These are phyloP conservation scores for Aspergillus piperis DNA, from an alignment of 2,329 filamentous ascomycete genomes.

Conservation along the genomic window DNA sequence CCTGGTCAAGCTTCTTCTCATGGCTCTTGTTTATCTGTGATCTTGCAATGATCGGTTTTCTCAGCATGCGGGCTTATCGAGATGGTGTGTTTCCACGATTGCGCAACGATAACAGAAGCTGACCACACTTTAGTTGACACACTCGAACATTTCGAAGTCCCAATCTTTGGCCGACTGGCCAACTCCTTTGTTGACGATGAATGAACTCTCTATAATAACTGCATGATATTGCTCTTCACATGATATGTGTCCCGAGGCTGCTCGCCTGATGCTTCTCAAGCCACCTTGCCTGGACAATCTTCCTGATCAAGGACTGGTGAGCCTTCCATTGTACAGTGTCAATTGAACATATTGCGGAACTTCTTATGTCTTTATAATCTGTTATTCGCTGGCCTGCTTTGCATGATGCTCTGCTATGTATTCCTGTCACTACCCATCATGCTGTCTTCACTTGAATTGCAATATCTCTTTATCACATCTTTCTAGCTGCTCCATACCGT, in stretches of 20 bases:
- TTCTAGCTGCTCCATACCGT: not conserved
- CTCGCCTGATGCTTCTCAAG: not conserved
- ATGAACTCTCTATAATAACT: slow-evolving; percentile 33
- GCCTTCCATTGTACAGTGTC: slow-evolving; percentile 6
- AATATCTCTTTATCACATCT: not conserved
- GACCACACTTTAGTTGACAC: slow-evolving; percentile 56
- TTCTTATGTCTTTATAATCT: not conserved
- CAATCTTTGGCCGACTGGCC: slow-evolving; percentile 80
- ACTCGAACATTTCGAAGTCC: slow-evolving; percentile 74
- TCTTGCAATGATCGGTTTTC: slow-evolving; percentile 70
- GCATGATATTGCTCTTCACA: not conserved
- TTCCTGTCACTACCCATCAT: not conserved
- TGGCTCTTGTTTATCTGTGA: slow-evolving; percentile 81
- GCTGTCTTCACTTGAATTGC: not conserved
- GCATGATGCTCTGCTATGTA: not conserved
- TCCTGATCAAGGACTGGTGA: not conserved
- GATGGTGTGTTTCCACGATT: slow-evolving; percentile 62
- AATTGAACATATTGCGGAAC: not conserved
- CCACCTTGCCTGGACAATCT: not conserved
- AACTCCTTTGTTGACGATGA: slow-evolving; percentile 92
- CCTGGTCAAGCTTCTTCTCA: slow-evolving; percentile 79
- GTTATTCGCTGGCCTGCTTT: not conserved
- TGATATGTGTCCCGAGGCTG: not conserved
- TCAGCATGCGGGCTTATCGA: slow-evolving; percentile 77
- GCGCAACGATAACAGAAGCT: not conserved